Base-by-base conservation (phyloP, 768 basidiomycete species). In the Naganishia antarctica region DNA sequence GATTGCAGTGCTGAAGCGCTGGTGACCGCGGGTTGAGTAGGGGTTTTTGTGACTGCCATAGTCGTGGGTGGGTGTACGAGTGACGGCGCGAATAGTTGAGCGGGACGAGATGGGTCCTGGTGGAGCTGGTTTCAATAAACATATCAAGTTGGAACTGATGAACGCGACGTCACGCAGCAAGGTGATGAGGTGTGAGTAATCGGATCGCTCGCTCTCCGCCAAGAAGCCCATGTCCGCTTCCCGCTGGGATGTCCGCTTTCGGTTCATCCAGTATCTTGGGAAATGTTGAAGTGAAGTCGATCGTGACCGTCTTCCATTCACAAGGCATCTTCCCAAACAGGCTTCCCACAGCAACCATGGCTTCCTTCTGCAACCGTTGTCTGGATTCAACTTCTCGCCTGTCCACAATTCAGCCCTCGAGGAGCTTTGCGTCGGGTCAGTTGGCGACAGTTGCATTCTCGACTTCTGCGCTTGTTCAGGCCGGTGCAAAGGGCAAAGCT, bases 401-500 rank as follows among this genome's bases (percentile, higher is more conserved):
- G 4, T 45, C 23, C 11, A 25, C 47, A 8, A 32, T 47, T 25
- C 62, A 31, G 16, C 48, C 62, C 9, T 26, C 40, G 40, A 26
- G 53, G 8, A 37, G 32, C 11, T 26, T 41, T 12, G 29, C 50
- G 2, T 21, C 53, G 23, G 23, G 53, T 40, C 34, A 18, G 26
- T 11, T 63, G 37, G 49, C 40, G n/a, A 23, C 41, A 16, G 49
- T 50, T 4, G 34, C 68, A 40, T 60, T 71, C 16, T 64, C 66
- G 5, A 67, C 68, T 12, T 67, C 68, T 32, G 57, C 66, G 29
- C 46, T 65, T 23, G 64, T 44, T 25, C 47, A 66, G 15, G 70
- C 70, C 25, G 69, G 60, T 31, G 67, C 65, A 8, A 68, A 68
- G 47, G 63, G 64, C 28, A 67, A 67, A 62, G 60, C 53, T n/a